A percentile compares a stretch with the other conserved stretches of the same genome.
Evolutionary conservation across 495 filamentous ascomycete genomes (phyloP).

Genomic region (Usnea hakonensis): DNA sequence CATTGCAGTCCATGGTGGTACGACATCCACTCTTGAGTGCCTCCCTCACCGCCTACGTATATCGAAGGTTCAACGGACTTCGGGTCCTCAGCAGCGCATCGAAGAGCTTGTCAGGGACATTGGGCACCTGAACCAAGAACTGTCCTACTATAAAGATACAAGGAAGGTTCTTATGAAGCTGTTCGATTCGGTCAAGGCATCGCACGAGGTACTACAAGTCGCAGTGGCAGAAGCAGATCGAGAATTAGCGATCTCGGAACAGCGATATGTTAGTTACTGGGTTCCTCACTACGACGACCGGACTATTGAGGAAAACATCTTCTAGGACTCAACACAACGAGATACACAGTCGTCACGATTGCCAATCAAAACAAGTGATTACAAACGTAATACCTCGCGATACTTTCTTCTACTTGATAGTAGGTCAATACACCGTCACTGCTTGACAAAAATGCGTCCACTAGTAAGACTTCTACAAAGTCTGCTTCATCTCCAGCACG

Average conservation of each 20-base stretch:
- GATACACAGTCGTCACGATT: background rate
- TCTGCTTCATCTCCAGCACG: too few relatives aligned
- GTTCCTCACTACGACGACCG: background rate
- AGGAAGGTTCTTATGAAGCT: background rate
- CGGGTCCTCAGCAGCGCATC: background rate
- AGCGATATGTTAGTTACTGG: background rate
- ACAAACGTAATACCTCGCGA: too few relatives aligned
- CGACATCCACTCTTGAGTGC: background rate
- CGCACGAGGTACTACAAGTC: background rate
- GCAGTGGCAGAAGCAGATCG: background rate
- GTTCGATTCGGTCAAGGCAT: background rate
- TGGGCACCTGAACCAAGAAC: slow-evolving; percentile 1
- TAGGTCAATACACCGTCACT: too few relatives aligned
- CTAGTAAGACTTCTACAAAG: too few relatives aligned
- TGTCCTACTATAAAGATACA: slow-evolving; percentile 9
- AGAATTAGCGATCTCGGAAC: background rate
- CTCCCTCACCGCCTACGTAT: slow-evolving; percentile 1
- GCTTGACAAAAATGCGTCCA: too few relatives aligned
- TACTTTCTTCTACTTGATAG: too few relatives aligned
- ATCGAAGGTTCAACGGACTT: slow-evolving; percentile 1
- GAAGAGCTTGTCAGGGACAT: background rate
- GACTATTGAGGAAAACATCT: background rate
- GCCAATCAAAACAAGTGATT: too few relatives aligned
- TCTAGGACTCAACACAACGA: background rate
- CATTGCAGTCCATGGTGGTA: slow-evolving; percentile 2